phyloP scores from a whole-genome alignment of 2,329 filamentous ascomycete genomes.

The Aspergillus melleus region DNA sequence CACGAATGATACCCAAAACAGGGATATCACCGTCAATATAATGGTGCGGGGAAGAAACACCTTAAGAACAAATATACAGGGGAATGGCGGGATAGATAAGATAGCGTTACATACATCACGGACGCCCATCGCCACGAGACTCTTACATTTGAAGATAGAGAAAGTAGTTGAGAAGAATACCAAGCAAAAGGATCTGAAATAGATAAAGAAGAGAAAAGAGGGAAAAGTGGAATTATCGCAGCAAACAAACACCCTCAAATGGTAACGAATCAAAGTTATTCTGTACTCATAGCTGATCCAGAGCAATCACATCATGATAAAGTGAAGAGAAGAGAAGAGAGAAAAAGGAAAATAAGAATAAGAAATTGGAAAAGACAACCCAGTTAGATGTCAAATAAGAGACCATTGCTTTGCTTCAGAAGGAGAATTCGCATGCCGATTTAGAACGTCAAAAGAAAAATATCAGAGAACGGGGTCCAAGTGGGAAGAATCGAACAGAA shows the following conservation, averaged over 20 bases:
- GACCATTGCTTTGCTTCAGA: not conserved
- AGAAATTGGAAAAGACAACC: slow-evolving; percentile 1
- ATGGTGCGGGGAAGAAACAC: not conserved
- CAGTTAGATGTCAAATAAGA: not conserved
- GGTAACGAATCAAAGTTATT: not conserved
- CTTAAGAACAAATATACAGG: slow-evolving; percentile 8
- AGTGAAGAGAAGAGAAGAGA: slow-evolving; percentile 1
- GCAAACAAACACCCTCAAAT: not conserved
- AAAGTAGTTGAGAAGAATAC: not conserved
- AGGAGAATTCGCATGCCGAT: not conserved
- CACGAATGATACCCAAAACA: not conserved
- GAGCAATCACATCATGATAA: slow-evolving; percentile 3
- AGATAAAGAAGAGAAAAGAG: slow-evolving; percentile 6
- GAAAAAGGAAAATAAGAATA: slow-evolving; percentile 1
- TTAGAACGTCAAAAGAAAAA: slow-evolving; percentile 1
- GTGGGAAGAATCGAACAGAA: not conserved
- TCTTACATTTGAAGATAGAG: not conserved
- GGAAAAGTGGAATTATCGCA: slow-evolving; percentile 11
- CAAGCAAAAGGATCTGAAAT: not conserved
- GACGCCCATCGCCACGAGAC: not conserved
- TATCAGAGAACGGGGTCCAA: not conserved
- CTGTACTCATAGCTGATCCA: slow-evolving; percentile 10
- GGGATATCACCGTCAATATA: not conserved
- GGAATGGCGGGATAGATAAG: not conserved
- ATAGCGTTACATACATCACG: slow-evolving; percentile 6